A percentile compares a stretch with the other conserved stretches of the same genome.
Evolutionary conservation across 345 rosid species (phyloP).

Genomic region (Fremontodendron californicum): DNA sequence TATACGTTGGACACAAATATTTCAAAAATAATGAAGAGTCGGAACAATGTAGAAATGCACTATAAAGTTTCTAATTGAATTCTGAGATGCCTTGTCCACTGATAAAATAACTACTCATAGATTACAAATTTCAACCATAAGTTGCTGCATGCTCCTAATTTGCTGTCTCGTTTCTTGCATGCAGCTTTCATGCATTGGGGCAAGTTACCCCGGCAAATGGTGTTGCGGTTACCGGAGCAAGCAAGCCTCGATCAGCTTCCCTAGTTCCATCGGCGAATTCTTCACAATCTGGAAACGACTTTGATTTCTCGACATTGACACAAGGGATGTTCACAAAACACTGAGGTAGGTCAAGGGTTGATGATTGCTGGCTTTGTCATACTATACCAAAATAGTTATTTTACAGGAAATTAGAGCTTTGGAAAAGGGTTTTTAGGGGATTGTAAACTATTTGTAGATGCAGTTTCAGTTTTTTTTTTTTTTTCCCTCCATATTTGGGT

Average conservation of each 20-base stretch:
- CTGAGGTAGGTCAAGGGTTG: slow-evolving; percentile 31
- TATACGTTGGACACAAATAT: no score
- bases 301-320: slow-evolving; percentile 85
- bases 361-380: slow-evolving; percentile 13
- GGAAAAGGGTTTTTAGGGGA: slow-evolving; percentile 11
- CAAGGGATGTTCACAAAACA: slow-evolving; percentile 83
- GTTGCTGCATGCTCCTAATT: background rate
- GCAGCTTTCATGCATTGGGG: slow-evolving; percentile 53
- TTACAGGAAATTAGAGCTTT: slow-evolving; percentile 24
- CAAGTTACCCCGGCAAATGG: slow-evolving; percentile 53
- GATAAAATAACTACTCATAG: background rate
- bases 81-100: background rate
- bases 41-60: no score
- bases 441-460: slow-evolving; percentile 47
- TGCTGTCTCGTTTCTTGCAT: slow-evolving; percentile 23
- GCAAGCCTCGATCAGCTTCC: slow-evolving; percentile 55
- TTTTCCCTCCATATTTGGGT: slow-evolving; percentile 17
- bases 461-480: slow-evolving; percentile 18
- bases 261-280: slow-evolving; percentile 36
- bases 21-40: no score
- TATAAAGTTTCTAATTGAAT: background rate
- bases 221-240: slow-evolving; percentile 29
- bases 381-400: slow-evolving; percentile 25
- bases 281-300: slow-evolving; percentile 64
- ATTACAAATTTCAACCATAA: background rate